Base-by-base conservation (phyloP, 345 rosid species). In the Euphorbia tirucalli region DNA sequence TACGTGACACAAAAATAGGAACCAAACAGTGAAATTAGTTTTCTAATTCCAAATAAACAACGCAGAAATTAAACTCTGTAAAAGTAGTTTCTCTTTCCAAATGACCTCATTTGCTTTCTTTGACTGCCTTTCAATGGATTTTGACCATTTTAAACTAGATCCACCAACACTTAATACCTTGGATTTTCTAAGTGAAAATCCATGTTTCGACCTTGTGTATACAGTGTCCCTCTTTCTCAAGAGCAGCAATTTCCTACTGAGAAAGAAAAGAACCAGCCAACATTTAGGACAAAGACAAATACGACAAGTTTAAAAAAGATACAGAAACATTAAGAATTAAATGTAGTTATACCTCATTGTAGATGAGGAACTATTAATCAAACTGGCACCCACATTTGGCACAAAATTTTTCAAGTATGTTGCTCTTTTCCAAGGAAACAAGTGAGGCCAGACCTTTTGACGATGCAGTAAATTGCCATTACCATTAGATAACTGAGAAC, bases 141-240 rank as follows among this genome's bases (percentile, higher is more conserved):
- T 86, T 68, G 97, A 94, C 99, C 97, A 94, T 81, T 89, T 95
- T 79, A 95, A 85, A 83, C 89, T 92, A 50, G 94, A 79, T 50
- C 99, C 96, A 41, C 90, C 97, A 76, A 95, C 85, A 82, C 98
- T 87, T 73, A 89, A 74, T 37, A 95, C 97, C 88, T 95, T 90
- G 62, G 97, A 89, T 82, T 88, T 92, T 75, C 84, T 77, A 75
- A 92, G 95, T 24, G 99, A 92, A 79, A 84, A 89, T 46, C 97
- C 98, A 83, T 84, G 89, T 59, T 69, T 84, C 75, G 99, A 92
- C 83, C 96, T 87, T 65, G 88, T 87, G 83, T 92, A 95, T 65
- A 90, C 78, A 14, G 98, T 79, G 59, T 89, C 89, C 82, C 96
- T 89, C 83, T 84, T 86, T 77, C 97, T 90, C 82, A 69, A 77